Evolutionary conservation across 1,284 basidiomycete genomes (phyloP).

Genomic region (Filobasidium uniguttulatum): DNA sequence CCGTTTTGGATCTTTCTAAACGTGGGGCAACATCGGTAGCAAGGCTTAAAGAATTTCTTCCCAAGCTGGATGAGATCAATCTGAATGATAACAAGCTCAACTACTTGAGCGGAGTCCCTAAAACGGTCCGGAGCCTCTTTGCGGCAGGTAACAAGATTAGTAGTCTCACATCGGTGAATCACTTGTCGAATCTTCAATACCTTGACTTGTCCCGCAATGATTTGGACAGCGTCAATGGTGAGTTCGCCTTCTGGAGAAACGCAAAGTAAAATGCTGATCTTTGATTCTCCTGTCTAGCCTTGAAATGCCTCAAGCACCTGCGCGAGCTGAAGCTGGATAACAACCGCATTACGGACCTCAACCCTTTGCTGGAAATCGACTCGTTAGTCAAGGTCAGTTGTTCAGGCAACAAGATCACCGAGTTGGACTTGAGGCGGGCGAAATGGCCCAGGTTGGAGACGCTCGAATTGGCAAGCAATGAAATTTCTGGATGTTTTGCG

Average conservation of each 20-base stretch:
- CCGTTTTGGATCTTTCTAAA: conserved; percentile 59
- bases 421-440: conserved; percentile 49
- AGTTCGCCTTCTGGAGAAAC: conserved; percentile 35
- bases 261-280: conserved; percentile 10
- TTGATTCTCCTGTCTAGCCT: conserved; percentile 43
- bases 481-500: conserved; percentile 48
- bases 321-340: conserved; percentile 77
- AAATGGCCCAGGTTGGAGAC: conserved; percentile 69
- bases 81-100: conserved; percentile 66
- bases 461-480: conserved; percentile 69
- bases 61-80: conserved; percentile 62
- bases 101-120: conserved; percentile 76
- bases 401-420: conserved; percentile 57
- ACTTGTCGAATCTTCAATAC: conserved; percentile 70
- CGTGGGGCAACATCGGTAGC: conserved; percentile 78
- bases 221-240: conserved; percentile 71
- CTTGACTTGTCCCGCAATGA: conserved; percentile 85
- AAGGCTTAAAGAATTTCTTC: conserved; percentile 84
- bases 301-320: conserved; percentile 70
- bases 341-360: conserved; percentile 63
- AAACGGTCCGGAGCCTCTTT: conserved; percentile 61
- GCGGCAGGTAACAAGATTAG: conserved; percentile 71
- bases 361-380: conserved; percentile 64
- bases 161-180: conserved; percentile 73
- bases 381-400: conserved; percentile 70